Percentiles rank a stretch among this genome's conserved stretches.
These are phyloP conservation scores for Mortierella sp. DNA, from an alignment of 371 early-diverging fungal species.

Conservation along the genomic window DNA sequence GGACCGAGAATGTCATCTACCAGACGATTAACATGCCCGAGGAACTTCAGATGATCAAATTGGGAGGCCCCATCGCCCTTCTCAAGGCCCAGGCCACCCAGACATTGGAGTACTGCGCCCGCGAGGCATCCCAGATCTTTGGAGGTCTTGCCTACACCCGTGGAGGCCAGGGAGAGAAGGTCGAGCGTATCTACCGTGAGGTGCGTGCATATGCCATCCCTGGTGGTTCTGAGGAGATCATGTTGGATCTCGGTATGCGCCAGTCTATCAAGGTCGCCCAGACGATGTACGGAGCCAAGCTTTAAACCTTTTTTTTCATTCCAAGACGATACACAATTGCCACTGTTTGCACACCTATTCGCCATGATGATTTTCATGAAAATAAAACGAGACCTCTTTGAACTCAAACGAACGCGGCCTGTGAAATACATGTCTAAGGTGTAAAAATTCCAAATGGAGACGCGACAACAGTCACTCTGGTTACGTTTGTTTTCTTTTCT, in stretches of 20 bases:
- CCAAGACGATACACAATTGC: not conserved
- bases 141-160: slow-evolving; percentile 92
- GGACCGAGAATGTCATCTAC: slow-evolving; percentile 82
- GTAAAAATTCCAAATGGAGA: not conserved
- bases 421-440: not conserved
- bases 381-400: not conserved
- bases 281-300: slow-evolving; percentile 31
- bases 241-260: slow-evolving; percentile 84
- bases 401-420: not conserved
- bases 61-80: slow-evolving; percentile 92
- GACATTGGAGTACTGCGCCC: slow-evolving; percentile 89
- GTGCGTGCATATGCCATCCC: slow-evolving; percentile 61
- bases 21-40: slow-evolving; percentile 78
- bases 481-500: not conserved
- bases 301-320: not conserved
- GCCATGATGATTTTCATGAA: slow-evolving; percentile 3
- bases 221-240: slow-evolving; percentile 91
- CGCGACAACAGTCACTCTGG: slow-evolving; percentile 9
- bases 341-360: not conserved
- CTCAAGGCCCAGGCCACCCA: slow-evolving; percentile 90
- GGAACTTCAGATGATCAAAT: slow-evolving; percentile 74
- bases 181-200: slow-evolving; percentile 78
- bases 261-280: slow-evolving; percentile 63
- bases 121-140: slow-evolving; percentile 94
- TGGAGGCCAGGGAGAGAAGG: slow-evolving; percentile 87